Conservation (phyloP, 306 rosid genomes). For the Comarum palustre region DNA sequence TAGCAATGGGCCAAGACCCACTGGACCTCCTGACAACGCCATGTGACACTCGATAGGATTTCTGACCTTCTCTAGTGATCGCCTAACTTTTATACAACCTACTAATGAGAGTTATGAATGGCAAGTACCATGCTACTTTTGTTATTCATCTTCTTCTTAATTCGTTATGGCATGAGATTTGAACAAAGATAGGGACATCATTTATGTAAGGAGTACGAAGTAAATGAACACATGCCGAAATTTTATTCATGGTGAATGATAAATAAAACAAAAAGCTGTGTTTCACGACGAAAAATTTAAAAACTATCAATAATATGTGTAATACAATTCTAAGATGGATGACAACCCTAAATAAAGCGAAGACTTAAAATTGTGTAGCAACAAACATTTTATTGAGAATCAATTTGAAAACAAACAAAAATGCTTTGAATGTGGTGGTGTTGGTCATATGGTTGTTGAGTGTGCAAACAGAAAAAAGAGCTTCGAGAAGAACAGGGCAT, state of each 20-base stretch:
- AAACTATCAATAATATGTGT: neutral
- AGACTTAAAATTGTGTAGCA: no score
- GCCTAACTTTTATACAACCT: neutral
- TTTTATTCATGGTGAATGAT: no score
- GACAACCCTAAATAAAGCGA: neutral
- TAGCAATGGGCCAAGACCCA: conserved; percentile 3
- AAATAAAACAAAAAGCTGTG: no score
- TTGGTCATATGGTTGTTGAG: no score
- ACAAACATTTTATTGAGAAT: no score
- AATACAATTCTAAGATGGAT: neutral
- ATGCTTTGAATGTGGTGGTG: no score
- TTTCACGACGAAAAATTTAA: no score
- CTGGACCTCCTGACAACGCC: conserved; percentile 5
- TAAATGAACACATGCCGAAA: no score
- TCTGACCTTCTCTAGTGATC: neutral
- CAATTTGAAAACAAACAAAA: no score
- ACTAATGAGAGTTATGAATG: neutral
- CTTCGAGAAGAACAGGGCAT: no score
- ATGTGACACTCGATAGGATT: neutral
- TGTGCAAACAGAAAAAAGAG: no score
- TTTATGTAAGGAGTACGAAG: neutral
- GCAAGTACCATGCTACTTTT: neutral
- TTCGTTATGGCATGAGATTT: neutral
- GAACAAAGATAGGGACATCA: neutral
- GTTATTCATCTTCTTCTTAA: neutral